phyloP scores from a whole-genome alignment of 306 rosid species.

The Cicer yamashitae region DNA sequence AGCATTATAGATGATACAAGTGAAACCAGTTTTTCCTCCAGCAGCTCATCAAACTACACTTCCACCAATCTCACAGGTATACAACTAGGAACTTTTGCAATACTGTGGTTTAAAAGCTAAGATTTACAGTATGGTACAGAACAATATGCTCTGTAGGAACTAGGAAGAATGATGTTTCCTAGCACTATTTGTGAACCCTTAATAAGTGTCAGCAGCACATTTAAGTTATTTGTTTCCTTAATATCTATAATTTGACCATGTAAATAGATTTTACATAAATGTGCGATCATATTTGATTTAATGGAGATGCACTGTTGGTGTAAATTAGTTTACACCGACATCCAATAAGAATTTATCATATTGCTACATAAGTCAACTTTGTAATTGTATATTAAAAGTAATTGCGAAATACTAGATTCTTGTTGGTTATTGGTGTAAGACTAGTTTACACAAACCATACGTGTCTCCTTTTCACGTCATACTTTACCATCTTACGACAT shows the following conservation, averaged over 20 bases:
- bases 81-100: background rate
- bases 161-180: constrained; percentile 16
- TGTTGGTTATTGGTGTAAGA: no score
- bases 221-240: constrained; percentile 7
- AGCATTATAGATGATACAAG: constrained; percentile 61
- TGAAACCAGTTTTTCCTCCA: constrained; percentile 63
- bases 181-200: background rate
- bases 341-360: no score
- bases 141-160: background rate
- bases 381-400: no score
- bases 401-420: no score
- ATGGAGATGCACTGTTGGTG: no score
- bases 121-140: constrained; percentile 15
- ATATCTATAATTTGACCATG: background rate
- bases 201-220: background rate
- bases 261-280: no score
- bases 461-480: no score
- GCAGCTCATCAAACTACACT: constrained; percentile 59
- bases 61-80: constrained; percentile 75
- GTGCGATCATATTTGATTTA: no score
- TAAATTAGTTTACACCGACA: no score
- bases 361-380: no score
- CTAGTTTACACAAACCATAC: no score
- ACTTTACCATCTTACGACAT: no score
- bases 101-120: constrained; percentile 8